Conservation (phyloP, 129 eudicot species). For the Calendula officinalis region DNA sequence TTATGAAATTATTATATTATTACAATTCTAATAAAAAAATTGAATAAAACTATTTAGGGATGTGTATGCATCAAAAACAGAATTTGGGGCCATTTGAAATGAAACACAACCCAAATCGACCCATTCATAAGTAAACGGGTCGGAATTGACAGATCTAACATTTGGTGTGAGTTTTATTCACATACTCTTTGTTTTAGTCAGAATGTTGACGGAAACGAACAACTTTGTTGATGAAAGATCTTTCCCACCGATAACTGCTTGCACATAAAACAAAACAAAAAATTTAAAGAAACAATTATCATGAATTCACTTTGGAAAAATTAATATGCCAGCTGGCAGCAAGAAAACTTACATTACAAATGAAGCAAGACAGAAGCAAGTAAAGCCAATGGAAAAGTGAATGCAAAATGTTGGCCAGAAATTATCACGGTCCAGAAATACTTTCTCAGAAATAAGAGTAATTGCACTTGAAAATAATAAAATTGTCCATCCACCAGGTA, state of each 20-base stretch:
- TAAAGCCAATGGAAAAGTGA: conserved; percentile 65
- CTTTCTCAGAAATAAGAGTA: conserved; percentile 64
- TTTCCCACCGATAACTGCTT: conserved; percentile 63
- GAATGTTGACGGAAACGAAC: conserved; percentile 71
- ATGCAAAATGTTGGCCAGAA: conserved; percentile 74
- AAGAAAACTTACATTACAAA: conserved; percentile 65
- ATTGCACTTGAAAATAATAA: conserved; percentile 59
- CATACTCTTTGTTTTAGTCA: conserved; percentile 40
- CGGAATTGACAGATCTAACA: no score
- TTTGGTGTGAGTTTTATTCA: not conserved
- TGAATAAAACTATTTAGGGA: no score
- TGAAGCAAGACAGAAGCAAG: conserved; percentile 62
- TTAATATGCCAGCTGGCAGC: conserved; percentile 2
- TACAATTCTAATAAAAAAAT: no score
- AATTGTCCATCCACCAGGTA: conserved; percentile 76
- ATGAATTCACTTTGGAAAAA: conserved; percentile 6
- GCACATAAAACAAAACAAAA: conserved; percentile 12
- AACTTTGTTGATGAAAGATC: conserved; percentile 69
- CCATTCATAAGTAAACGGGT: no score
- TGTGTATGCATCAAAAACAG: no score
- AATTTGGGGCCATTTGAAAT: no score
- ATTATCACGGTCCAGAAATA: conserved; percentile 58
- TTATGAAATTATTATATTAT: no score
- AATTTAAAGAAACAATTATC: conserved; percentile 1
- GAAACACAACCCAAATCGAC: no score